Base-by-base conservation (phyloP, 306 rosid genomes). In the Cicer yamashitae region DNA sequence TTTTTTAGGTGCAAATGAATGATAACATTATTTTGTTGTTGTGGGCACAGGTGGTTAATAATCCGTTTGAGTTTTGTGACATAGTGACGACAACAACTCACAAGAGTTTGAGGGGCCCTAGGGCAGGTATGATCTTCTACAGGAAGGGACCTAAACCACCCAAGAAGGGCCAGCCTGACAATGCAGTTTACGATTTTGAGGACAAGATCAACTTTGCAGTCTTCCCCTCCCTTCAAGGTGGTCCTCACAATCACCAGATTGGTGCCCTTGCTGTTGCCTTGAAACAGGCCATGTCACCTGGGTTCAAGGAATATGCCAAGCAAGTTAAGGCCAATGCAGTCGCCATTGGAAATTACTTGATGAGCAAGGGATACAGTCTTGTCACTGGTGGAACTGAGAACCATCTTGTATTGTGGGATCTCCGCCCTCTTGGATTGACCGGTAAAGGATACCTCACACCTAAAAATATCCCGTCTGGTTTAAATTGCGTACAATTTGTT, bases 391-490 rank as follows among this genome's bases (percentile, higher is more conserved):
- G 97, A 80, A 94, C 98, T 8, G 97, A 94, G 87, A 94, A 94
- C 85, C 98, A 94, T 79, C 97, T 94, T 77, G 97, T 94, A 44
- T 84, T 94, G 73, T 94, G 98, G 97, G 98, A 94, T 90, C 98
- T 94, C 40, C 86, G 96, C 30, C 98, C 97, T 76, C 92, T 94
- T 81, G 96, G 98, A 64, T 91, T 94, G 96, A 94, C 97, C 1
- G 98, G 98, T 94, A 85, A 80, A 44, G 39, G 5, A 53, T 70
- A 38, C 65, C 11, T 44, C 37, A 67, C 25, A 41, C 67, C 54
- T 66, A 8, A 64, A 38, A 45, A 6, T 1, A 45, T 18, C 4
- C 43, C 5, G 38, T 10, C 54, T 40, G 15, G 59, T 71, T 71
- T 75, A 48, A 18, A 18, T 58, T 34, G 34, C 34, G 18, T 2